Base-by-base conservation (phyloP, 352 stramenopile species). In the Pythium vanterpoolii region DNA sequence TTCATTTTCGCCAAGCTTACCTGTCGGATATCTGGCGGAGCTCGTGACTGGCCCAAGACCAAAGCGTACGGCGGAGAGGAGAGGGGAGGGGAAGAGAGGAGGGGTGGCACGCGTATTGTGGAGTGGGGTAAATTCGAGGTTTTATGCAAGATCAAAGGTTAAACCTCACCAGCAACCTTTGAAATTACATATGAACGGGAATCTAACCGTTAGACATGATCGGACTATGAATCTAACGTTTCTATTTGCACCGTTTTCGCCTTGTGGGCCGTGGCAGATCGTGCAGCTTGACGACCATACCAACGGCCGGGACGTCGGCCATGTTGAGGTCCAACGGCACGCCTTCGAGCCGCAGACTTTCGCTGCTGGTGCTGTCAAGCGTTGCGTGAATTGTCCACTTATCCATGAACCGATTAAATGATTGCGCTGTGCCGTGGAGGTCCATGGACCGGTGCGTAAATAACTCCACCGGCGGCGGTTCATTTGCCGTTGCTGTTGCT, bases 341-440 rank as follows among this genome's bases (percentile, higher is more conserved):
- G 27, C 66, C 61, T 49, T 87, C 71, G 42, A 89, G 65, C 30
- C 33, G 38, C 4, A 89, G 39, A 33, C 53, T 53, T 4, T 58
- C 44, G 1, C 58, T 30, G 27, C 30, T 53, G 1, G 46, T 30
- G n/a, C 33, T 48, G 6, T 21, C 34, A 10, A 84, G 47, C 6
- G 47, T 44, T 10, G 62, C 73, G 19, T 83, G 64, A 10, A 90
- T 23, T 16, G 62, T 89, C 81, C 81, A 90, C 56, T 81, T 72
- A 50, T 84, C 73, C 68, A 85, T 66, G 50, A 78, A 90, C 9
- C 78, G 67, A 59, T 90, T 90, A 50, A 89, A 90, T 0, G 78
- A 72, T 19, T 68, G 66, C n/a, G 83, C 57, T 7, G 55, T 54
- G 7, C 67, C 81, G 14, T 39, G 63, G 26, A 90, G 24, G 38